Evolutionary conservation across 441 rosid genomes (phyloP).

Genomic region (Theobroma grandiflorum): DNA sequence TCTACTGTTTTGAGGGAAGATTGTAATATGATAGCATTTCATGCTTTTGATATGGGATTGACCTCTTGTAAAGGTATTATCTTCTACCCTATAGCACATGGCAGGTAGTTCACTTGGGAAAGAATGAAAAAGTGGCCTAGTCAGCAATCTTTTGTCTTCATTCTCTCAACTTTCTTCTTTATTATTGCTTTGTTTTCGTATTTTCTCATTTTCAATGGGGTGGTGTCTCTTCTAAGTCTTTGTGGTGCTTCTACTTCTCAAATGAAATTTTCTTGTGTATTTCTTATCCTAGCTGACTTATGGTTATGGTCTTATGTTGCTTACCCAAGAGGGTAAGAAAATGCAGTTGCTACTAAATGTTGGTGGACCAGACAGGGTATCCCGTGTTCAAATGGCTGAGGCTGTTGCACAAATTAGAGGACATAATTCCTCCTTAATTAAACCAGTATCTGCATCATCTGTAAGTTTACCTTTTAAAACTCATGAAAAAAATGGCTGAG

Average conservation of each 20-base stretch:
- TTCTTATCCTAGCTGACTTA: slow-evolving; percentile 13
- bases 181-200: not conserved
- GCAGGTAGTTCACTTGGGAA: not conserved
- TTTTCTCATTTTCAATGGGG: not conserved
- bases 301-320: slow-evolving; percentile 17
- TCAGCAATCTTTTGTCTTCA: not conserved
- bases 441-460: slow-evolving; percentile 72
- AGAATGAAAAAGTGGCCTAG: not conserved
- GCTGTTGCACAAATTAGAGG: slow-evolving; percentile 73
- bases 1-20: not conserved
- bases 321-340: slow-evolving; percentile 58
- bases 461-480: slow-evolving; percentile 41
- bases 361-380: slow-evolving; percentile 85
- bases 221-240: not conserved
- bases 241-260: not conserved
- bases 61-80: not conserved
- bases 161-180: slow-evolving; percentile 1
- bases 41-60: not conserved
- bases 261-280: not conserved
- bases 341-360: slow-evolving; percentile 74
- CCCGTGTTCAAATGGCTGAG: slow-evolving; percentile 92
- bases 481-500: slow-evolving; percentile 75
- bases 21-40: not conserved
- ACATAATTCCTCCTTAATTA: slow-evolving; percentile 60
- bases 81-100: not conserved